phyloP scores from a whole-genome alignment of 768 basidiomycete genomes.

The Favolaschia claudopus region DNA sequence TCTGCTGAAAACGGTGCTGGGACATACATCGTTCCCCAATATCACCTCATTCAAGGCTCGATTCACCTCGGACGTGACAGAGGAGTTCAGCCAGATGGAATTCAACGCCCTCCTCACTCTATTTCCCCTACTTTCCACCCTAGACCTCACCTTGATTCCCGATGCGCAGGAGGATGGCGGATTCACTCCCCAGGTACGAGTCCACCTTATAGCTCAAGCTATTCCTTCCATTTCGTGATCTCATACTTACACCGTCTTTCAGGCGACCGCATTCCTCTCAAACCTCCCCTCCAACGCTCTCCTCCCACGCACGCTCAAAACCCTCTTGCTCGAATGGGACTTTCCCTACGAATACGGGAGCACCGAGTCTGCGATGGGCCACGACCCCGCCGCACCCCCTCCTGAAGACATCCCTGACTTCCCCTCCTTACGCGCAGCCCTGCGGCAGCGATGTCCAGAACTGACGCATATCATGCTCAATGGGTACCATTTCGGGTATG shows the following conservation, averaged over 20 bases:
- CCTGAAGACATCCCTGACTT: not conserved
- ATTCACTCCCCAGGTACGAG: not conserved
- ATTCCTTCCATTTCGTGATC: not conserved
- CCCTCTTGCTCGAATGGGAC: not conserved
- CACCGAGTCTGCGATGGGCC: not conserved
- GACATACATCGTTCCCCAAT: not conserved
- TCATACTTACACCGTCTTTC: not conserved
- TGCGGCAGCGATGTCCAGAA: not conserved
- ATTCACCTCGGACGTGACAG: not conserved
- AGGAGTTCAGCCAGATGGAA: not conserved
- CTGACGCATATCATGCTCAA: not conserved
- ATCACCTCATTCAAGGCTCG: not conserved
- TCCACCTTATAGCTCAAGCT: not conserved
- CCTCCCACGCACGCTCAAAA: not conserved
- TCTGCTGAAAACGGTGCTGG: not conserved
- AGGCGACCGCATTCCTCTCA: not conserved
- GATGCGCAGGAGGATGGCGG: not conserved
- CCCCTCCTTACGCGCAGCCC: not conserved
- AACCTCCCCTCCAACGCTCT: not conserved
- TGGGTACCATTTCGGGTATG: not conserved
- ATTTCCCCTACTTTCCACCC: not conserved
- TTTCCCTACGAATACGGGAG: not conserved
- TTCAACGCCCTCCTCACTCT: not conserved
- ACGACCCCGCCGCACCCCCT: not conserved
- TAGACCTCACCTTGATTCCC: not conserved